Conservation (phyloP, 2,329 filamentous ascomycete species). For the Tolypocladium pustulatum region DNA sequence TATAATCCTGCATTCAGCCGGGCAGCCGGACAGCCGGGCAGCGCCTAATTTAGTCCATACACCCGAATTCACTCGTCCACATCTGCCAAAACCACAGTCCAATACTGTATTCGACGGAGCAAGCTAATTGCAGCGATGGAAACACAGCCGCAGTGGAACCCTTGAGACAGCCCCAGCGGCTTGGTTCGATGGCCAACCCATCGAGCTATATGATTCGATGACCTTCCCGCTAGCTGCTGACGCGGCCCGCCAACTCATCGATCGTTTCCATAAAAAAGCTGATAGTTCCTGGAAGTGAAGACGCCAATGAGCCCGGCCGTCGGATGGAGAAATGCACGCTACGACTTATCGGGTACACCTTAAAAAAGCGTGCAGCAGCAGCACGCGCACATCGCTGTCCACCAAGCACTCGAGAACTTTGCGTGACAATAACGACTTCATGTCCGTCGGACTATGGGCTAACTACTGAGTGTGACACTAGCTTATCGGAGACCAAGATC, state of each 20-base stretch:
- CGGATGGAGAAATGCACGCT: too few relatives aligned
- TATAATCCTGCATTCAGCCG: background rate
- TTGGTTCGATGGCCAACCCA: background rate
- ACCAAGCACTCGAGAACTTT: too few relatives aligned
- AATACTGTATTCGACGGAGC: background rate
- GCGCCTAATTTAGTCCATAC: too few relatives aligned
- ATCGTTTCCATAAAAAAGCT: background rate
- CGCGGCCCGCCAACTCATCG: background rate
- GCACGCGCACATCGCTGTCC: too few relatives aligned
- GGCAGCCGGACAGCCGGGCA: background rate
- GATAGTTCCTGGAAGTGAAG: background rate
- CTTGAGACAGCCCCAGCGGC: background rate
- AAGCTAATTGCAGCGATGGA: background rate
- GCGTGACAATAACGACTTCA: too few relatives aligned
- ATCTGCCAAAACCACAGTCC: background rate
- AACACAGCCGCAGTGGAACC: background rate
- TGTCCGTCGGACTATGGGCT: too few relatives aligned
- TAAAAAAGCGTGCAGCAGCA: too few relatives aligned
- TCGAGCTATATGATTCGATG: background rate
- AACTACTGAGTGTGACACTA: too few relatives aligned
- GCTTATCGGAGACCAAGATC: too few relatives aligned
- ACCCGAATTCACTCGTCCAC: background rate
- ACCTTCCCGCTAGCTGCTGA: background rate
- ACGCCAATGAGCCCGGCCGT: too few relatives aligned
- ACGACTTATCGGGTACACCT: too few relatives aligned